Evolutionary conservation across 2,329 filamentous ascomycete genomes (phyloP).

Genomic region (Arachnomyces sp.): DNA sequence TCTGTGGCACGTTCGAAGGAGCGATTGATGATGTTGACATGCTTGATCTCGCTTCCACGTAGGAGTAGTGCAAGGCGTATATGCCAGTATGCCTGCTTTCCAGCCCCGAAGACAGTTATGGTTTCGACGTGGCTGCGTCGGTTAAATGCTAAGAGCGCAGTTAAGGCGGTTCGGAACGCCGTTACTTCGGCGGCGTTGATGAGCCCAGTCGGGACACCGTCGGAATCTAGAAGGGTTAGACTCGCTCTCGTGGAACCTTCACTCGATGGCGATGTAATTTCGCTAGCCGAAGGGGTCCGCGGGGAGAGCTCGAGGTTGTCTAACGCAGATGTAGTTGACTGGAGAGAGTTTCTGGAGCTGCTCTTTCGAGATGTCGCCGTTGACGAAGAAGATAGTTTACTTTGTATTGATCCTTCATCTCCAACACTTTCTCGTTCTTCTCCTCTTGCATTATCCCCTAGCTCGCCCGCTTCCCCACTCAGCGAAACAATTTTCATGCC

Average conservation of each 20-base stretch:
- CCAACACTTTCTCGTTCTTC: constrained; percentile 11
- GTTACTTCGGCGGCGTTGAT: constrained; percentile 62
- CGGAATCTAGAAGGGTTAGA: constrained; percentile 50
- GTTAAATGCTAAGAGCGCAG: constrained; percentile 52
- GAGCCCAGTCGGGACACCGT: constrained; percentile 52
- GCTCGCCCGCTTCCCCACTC: constrained; percentile 27
- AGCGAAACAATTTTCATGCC: constrained; percentile 60
- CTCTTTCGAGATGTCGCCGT: constrained; percentile 16
- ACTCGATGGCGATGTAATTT: constrained; percentile 44
- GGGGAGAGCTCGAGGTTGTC: constrained; percentile 30
- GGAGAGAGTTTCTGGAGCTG: constrained; percentile 20
- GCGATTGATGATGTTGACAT: constrained; percentile 76
- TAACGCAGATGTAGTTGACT: constrained; percentile 27
- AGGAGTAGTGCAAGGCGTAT: constrained; percentile 69
- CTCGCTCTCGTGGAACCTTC: constrained; percentile 19
- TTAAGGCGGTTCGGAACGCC: constrained; percentile 59
- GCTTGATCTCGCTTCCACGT: constrained; percentile 59
- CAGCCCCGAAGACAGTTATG: constrained; percentile 76
- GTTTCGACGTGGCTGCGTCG: constrained; percentile 63
- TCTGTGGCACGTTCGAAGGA: constrained; percentile 37
- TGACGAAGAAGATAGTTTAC: constrained; percentile 8
- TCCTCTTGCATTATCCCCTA: constrained; percentile 21
- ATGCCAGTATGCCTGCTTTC: constrained; percentile 92
- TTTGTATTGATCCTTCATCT: constrained; percentile 2
- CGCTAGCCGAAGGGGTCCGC: constrained; percentile 24